Base-by-base conservation (phyloP, 1,139 yeast species). In the Geotrichum fermentans region DNA sequence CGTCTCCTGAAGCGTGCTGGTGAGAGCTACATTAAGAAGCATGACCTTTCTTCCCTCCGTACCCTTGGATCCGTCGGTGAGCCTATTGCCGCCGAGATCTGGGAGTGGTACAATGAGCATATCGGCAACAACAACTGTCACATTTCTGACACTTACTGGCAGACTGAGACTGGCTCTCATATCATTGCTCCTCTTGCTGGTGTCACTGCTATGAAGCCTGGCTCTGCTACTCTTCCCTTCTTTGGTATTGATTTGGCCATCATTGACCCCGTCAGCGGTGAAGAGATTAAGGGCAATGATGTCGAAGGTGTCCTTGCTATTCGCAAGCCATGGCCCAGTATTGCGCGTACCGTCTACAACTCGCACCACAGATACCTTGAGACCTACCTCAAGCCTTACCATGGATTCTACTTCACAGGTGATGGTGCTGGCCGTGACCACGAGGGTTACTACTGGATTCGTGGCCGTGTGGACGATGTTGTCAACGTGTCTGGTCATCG, bases 361-460 rank as follows among this genome's bases (percentile, higher is more conserved):
- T 88, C 92, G 72, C 96, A 92, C 72, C 73, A 75, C 58, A 83
- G 95, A 69, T 92, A 80, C 74, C 74, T 89, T 74, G 97, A 90
- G 62, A 92, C 97, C 49, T 92, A 92, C 72, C 75, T 92, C 70
- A 83, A 83, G 61, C 97, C 97, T 54, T 92, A 90, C 75, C 96
- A 96, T 55, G 97, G 97, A 51, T 84, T 78, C 73, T 92, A 92
- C 74, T 92, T 92, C 76, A 90, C 97, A 21, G 98, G 98, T 64
- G 98, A 92, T 69, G 97, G 97, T 71, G 97, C 97, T 48, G 97
- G 95, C 52, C 82, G 97, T 71, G 98, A 92, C 68, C 82, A 83
- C 62, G 97, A 92, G 64, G 97, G 97, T 47, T 92, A 83, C 77
- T 88, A 89, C 75, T 92, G 97, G 96, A 90, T 92, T 64, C 80